Base-by-base conservation (phyloP, 768 basidiomycete species). In the Termitomyces heimii region DNA sequence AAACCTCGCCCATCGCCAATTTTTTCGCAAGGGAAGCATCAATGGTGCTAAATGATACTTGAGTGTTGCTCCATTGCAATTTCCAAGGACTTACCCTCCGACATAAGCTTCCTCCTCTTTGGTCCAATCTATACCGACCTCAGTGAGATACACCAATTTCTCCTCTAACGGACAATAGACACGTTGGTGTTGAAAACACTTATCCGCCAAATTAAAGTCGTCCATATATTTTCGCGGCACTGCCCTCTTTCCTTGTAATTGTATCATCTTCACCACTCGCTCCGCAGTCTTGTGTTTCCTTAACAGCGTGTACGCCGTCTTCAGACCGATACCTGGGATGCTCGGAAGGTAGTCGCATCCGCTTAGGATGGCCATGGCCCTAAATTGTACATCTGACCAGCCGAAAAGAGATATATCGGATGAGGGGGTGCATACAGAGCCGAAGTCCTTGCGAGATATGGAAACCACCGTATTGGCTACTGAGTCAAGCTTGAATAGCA, bases 271-370 rank as follows among this genome's bases (percentile, higher is more conserved):
- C 29, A 98, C 75, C 35, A 88, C 89, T 66, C 89, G 90, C 65
- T 94, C 92, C 8, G 86, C 84, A 2, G 89, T 92, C 70, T 88
- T 91, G 80, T 91, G 83, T 68, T 91, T 92, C 65, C 87, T 77
- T 62, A 99, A 72, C 39, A 98, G 74, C 20, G 77, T 71, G 73
- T 88, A 90, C 6, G 97, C 94, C 13, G 92, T 98, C 79, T 97
- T 98, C 66, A 99, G 72, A 7, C 97, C 97, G 40, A 99, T 77
- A 1, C 96, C 96, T 24, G 82, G 83, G 50, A 99, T 92, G 63
- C 91, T 95, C 9, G 91, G 82, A 22, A 98, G 78, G 71, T 96
- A 96, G 68, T 96, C 94, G 68, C 94, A 96, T 16, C 94, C 94
- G 60, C 89, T 91, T 54, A 96, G 75, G 68, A 96, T 94, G 3